phyloP scores from a whole-genome alignment of 768 basidiomycete species.

The Podaxis mareebaensis region DNA sequence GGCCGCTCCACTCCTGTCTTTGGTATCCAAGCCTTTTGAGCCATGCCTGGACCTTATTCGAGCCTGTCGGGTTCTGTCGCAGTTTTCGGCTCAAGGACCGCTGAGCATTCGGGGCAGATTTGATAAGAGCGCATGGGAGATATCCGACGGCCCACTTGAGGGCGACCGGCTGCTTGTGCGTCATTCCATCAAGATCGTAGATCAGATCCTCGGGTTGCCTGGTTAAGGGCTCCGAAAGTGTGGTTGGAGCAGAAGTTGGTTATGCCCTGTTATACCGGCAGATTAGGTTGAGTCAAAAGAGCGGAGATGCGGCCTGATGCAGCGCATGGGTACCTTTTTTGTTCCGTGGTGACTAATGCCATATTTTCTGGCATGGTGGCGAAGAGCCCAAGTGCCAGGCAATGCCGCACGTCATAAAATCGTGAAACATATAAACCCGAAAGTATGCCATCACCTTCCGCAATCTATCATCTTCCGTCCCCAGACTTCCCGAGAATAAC shows the following conservation, averaged over 20 bases:
- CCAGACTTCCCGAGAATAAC: constrained; percentile 2
- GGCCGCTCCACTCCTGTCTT: not conserved
- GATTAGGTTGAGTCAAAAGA: constrained; percentile 4
- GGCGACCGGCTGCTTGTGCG: not conserved
- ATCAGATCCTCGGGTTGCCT: constrained; percentile 7
- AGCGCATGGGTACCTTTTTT: not conserved
- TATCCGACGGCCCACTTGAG: not conserved
- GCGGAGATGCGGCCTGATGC: not conserved
- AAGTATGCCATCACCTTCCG: constrained; percentile 1
- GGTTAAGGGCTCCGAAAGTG: not conserved
- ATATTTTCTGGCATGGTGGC: not conserved
- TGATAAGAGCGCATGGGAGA: not conserved
- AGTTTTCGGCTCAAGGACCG: not conserved
- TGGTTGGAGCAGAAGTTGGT: not conserved
- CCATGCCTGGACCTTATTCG: not conserved
- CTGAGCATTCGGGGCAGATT: not conserved
- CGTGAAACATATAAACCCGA: not conserved
- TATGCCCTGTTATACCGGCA: not conserved
- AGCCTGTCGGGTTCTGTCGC: not conserved
- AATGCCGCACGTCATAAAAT: not conserved
- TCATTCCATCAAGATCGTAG: not conserved
- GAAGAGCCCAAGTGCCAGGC: not conserved
- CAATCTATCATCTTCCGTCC: not conserved
- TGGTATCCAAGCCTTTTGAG: not conserved
- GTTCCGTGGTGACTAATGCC: constrained; percentile 15